phyloP scores from a whole-genome alignment of 352 stramenopile genomes.

The Peronospora belbahrii region DNA sequence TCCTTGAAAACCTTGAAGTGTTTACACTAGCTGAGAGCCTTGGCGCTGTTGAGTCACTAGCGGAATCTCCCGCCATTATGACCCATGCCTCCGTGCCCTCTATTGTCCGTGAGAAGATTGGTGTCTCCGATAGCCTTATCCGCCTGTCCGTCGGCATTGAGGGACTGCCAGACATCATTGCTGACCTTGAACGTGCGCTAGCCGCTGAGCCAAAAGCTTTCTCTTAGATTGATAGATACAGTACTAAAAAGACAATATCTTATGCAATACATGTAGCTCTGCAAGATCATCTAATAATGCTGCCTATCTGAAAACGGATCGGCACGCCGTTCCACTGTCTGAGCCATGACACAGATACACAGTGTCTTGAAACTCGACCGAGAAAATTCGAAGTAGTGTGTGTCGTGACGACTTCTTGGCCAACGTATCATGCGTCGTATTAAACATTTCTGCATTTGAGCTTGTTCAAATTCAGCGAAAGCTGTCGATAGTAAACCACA shows the following conservation, averaged over 20 bases:
- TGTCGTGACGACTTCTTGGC: too few relatives aligned
- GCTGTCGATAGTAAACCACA: too few relatives aligned
- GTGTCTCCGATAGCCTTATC: conserved; percentile 91
- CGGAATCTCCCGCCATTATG: conserved; percentile 92
- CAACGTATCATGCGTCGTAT: too few relatives aligned
- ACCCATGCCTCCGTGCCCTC: conserved; percentile 90
- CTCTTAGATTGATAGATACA: conserved; percentile 12
- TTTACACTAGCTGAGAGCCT: conserved; percentile 93
- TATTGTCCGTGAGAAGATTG: conserved; percentile 81
- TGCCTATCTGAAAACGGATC: background rate
- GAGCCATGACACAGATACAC: too few relatives aligned
- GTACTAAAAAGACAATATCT: background rate
- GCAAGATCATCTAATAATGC: background rate
- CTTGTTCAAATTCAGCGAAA: too few relatives aligned
- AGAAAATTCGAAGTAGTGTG: too few relatives aligned
- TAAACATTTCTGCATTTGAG: too few relatives aligned
- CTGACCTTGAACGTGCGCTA: conserved; percentile 78
- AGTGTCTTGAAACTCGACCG: too few relatives aligned
- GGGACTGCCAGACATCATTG: conserved; percentile 87
- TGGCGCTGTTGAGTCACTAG: conserved; percentile 88
- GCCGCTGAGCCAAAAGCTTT: conserved; percentile 34
- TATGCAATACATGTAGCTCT: background rate
- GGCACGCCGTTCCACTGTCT: too few relatives aligned
- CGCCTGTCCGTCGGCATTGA: conserved; percentile 90
- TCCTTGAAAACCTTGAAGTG: conserved; percentile 91